Evolutionary conservation across 164 flowering plant genomes (phyloP).

Genomic region (Dillenia suffruticosa): DNA sequence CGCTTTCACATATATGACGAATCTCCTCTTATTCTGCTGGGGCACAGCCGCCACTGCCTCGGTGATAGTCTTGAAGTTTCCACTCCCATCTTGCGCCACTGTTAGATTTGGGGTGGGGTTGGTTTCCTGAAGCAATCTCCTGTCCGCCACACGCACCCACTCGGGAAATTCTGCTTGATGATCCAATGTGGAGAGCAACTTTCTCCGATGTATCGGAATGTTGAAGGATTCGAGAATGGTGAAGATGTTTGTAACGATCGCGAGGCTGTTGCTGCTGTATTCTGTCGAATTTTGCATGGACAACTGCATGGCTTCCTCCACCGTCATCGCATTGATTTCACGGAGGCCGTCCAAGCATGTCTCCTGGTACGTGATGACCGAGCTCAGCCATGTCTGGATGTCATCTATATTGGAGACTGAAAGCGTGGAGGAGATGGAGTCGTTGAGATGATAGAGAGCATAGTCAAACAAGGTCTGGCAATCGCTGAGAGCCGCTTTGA

Average conservation of each 20-base stretch:
- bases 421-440: conserved; percentile 38
- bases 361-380: conserved; percentile 52
- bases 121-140: too few relatives aligned
- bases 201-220: conserved; percentile 6
- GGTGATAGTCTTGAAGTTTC: conserved; percentile 12
- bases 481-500: conserved; percentile 30
- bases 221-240: conserved; percentile 28
- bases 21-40: conserved; percentile 2
- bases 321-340: conserved; percentile 25
- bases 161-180: too few relatives aligned
- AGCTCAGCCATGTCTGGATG: conserved; percentile 68
- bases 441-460: conserved; percentile 44
- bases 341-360: conserved; percentile 67
- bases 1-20: conserved; percentile 15
- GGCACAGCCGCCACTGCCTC: conserved; percentile 19
- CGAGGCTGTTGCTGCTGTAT: conserved; percentile 35
- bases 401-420: conserved; percentile 33
- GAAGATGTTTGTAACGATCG: too few relatives aligned
- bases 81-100: conserved; percentile 24
- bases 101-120: too few relatives aligned
- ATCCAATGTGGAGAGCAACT: too few relatives aligned
- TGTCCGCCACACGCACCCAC: too few relatives aligned
- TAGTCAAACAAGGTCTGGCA: conserved; percentile 46
- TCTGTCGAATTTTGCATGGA: conserved; percentile 20
- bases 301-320: conserved; percentile 12